Evolutionary conservation across 768 basidiomycete species (phyloP).

Genomic region (Lactarius sanguifluus): DNA sequence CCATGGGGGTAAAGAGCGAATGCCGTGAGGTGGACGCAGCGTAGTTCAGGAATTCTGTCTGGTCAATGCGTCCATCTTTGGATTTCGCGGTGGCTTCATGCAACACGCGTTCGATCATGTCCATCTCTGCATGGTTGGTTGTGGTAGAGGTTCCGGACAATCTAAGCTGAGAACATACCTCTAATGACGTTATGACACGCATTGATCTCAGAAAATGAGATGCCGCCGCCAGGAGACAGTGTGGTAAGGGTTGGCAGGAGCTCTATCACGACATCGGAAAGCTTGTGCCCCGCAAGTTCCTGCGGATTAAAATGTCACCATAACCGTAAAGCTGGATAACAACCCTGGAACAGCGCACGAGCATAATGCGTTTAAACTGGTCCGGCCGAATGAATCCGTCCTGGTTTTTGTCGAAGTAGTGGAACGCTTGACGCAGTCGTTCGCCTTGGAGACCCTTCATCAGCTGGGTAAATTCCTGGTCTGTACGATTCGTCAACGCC

Average conservation of each 20-base stretch:
- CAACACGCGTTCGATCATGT: slow-evolving; percentile 92
- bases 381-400: slow-evolving; percentile 94
- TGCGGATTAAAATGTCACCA: slow-evolving; percentile 35
- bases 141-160: slow-evolving; percentile 10
- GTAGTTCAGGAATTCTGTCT: slow-evolving; percentile 92
- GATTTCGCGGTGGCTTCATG: slow-evolving; percentile 87
- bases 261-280: slow-evolving; percentile 91
- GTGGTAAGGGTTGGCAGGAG: slow-evolving; percentile 90
- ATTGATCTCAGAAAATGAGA: slow-evolving; percentile 94
- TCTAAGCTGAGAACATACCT: slow-evolving; percentile 48
- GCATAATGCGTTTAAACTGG: slow-evolving; percentile 92
- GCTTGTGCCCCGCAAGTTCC: slow-evolving; percentile 97
- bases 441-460: slow-evolving; percentile 99
- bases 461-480: slow-evolving; percentile 96
- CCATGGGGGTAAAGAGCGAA: slow-evolving; percentile 96
- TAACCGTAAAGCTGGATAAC: background rate
- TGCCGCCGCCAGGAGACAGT: slow-evolving; percentile 81
- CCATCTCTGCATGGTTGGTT: slow-evolving; percentile 68
- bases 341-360: slow-evolving; percentile 51
- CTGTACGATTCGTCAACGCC: slow-evolving; percentile 40
- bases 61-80: slow-evolving; percentile 94
- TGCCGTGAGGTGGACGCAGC: slow-evolving; percentile 86
- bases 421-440: slow-evolving; percentile 94
- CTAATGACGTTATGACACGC: slow-evolving; percentile 97
- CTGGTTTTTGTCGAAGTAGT: slow-evolving; percentile 82